A percentile compares a stretch with the other conserved stretches of the same genome.
Evolutionary conservation across 140 eudicot species (phyloP).

Genomic region (Anethum foeniculum): DNA sequence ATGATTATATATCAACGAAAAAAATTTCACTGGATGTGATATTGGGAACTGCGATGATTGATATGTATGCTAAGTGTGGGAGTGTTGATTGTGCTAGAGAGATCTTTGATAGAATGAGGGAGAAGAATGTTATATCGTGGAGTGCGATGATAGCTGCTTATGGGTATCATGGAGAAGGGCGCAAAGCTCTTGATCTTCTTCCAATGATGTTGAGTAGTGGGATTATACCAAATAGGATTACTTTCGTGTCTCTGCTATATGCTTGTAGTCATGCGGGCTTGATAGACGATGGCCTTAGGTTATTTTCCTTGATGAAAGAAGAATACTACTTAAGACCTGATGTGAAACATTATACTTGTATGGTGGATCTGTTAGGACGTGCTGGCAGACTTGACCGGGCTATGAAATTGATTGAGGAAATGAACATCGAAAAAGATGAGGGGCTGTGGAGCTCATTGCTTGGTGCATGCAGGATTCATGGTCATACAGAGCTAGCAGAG

Average conservation of each 20-base stretch:
- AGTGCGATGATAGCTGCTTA: slow-evolving; percentile 4
- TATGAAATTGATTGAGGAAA: background rate
- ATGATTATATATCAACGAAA: background rate
- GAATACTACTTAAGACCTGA: background rate
- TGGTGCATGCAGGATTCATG: slow-evolving; percentile 8
- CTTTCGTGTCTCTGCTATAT: background rate
- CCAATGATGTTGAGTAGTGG: background rate
- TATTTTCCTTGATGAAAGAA: slow-evolving; percentile 6
- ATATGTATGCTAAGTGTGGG: slow-evolving; percentile 8
- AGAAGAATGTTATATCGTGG: slow-evolving; percentile 8
- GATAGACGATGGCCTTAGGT: background rate
- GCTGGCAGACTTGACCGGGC: slow-evolving; percentile 5
- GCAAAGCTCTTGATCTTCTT: slow-evolving; percentile 2
- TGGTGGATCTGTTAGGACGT: slow-evolving; percentile 6
- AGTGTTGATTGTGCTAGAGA: background rate
- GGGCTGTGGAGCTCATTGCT: slow-evolving; percentile 8
- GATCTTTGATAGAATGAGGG: slow-evolving; percentile 1
- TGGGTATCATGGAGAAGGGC: slow-evolving; percentile 2
- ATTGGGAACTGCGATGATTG: slow-evolving; percentile 2
- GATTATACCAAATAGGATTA: background rate
- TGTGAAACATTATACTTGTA: slow-evolving; percentile 4
- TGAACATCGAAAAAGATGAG: background rate
- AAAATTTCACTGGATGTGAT: background rate
- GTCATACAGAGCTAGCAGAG: slow-evolving; percentile 9
- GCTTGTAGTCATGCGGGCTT: slow-evolving; percentile 9